Evolutionary conservation across 1,139 yeast genomes (phyloP), one percentile per base, ranked within the genome.

Genomic region (Arxiozyma heterogenica): DNA sequence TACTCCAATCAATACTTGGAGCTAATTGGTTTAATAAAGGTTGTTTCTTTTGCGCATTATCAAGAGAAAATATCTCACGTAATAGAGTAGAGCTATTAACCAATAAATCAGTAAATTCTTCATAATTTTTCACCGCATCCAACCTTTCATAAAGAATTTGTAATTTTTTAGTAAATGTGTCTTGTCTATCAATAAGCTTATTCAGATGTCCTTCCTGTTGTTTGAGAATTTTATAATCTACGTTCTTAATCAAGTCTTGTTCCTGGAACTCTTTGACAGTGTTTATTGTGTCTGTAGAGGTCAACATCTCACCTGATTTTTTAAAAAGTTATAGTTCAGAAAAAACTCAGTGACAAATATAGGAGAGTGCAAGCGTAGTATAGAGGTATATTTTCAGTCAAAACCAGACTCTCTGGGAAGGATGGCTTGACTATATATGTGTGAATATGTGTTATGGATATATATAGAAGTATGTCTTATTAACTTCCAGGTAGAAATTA

Each of bases 1-100:
- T 61, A 21, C 57, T 30, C 68, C 70, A 84, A 73, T 57, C 84
- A 79, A 59, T 75, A 73, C 68, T 76, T 70, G 61, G 65, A 47
- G 71, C 64, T 44, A 47, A 39, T 34, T 47, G 39, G 4, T 51
- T 53, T n/a, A 47, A 25, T n/a, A 41, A 23, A 21, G 44, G 30
- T 21, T 41, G 23, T 42, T 56, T 53, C 42, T 53, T 57, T 21
- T 55, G 47, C 38, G 55, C 58, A 30, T 62, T 61, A 50, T 65
- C 69, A 50, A 60, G 49, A 20, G 68, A 62, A 55, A 67, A 66
- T 22, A 66, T 61, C 55, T 66, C 66, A 44, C 64, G 56, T 54
- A 67, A 58, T 51, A 66, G 52, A 21, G 54, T 48, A 44, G 58
- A 56, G 55, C 60, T 63, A 47, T 62, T 61, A 59, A 58, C 56